Percentiles rank a stretch among this genome's conserved stretches.
These are phyloP conservation scores for Geotrichum reessii DNA, from an alignment of 1,139 yeast genomes.

Conservation along the genomic window DNA sequence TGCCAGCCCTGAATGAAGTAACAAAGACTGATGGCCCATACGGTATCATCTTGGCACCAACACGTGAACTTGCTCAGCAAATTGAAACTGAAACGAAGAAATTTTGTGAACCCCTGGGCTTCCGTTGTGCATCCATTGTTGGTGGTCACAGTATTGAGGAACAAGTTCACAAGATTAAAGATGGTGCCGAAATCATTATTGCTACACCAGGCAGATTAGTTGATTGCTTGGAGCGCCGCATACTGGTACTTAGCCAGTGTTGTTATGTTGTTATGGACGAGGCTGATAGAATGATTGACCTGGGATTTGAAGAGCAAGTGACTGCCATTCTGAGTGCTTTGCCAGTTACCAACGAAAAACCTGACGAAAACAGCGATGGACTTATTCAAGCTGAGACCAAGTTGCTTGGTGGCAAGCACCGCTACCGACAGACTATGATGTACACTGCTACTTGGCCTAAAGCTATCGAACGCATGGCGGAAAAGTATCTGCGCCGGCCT, in stretches of 20 bases:
- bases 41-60: constrained; percentile 75
- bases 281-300: constrained; percentile 90
- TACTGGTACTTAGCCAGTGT: constrained; percentile 56
- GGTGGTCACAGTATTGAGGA: constrained; percentile 89
- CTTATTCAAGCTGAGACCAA: constrained; percentile 19
- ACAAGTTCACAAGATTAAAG: constrained; percentile 52
- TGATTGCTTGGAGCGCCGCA: constrained; percentile 67
- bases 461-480: constrained; percentile 60
- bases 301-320: constrained; percentile 86
- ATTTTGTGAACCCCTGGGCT: constrained; percentile 43
- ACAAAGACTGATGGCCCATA: constrained; percentile 54
- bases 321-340: constrained; percentile 49
- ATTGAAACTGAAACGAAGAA: constrained; percentile 61
- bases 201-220: constrained; percentile 92
- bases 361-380: constrained; percentile 26
- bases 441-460: constrained; percentile 91
- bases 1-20: constrained; percentile 40
- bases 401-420: constrained; percentile 22
- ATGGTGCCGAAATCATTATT: constrained; percentile 75
- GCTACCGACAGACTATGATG: constrained; percentile 62
- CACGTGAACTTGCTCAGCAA: constrained; percentile 89
- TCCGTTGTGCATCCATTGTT: constrained; percentile 61
- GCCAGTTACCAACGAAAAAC: constrained; percentile 37
- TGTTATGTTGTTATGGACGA: constrained; percentile 78
- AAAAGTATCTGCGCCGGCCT: constrained; percentile 53